Evolutionary conservation across 202 grass and related monocot species (phyloP).

Genomic region (Alloteropsis angusta): DNA sequence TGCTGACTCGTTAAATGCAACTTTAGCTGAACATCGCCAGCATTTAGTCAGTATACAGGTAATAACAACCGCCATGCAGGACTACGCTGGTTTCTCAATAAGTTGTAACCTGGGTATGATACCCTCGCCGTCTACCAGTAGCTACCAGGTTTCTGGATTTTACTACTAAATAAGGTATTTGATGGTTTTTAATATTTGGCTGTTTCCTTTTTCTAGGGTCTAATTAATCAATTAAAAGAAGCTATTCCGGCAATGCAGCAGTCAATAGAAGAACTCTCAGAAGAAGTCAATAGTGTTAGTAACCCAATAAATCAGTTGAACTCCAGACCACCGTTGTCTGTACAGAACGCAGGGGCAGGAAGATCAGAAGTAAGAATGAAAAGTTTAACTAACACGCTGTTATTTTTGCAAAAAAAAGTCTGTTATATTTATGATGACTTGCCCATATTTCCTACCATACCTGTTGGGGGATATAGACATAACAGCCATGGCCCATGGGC

Average conservation of each 20-base stretch:
- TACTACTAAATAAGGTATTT: constrained; percentile 9
- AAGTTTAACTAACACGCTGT: background rate
- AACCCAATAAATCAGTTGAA: constrained; percentile 50
- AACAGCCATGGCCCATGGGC: background rate
- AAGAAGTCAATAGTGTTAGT: constrained; percentile 62
- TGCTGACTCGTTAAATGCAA: constrained; percentile 78
- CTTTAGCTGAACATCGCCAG: constrained; percentile 93
- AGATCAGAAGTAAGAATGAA: constrained; percentile 44
- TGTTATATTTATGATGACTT: no score
- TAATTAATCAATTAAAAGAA: constrained; percentile 98
- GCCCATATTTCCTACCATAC: background rate
- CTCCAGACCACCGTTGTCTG: constrained; percentile 28
- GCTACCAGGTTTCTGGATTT: constrained; percentile 5
- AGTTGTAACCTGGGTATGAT: background rate
- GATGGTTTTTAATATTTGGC: constrained; percentile 30
- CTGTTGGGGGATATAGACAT: background rate
- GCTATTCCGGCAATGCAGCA: constrained; percentile 86
- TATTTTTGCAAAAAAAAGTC: no score
- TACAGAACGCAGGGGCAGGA: constrained; percentile 31
- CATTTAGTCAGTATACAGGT: constrained; percentile 99
- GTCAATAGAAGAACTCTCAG: constrained; percentile 81
- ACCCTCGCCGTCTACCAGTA: background rate
- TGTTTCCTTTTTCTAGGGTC: constrained; percentile 50
- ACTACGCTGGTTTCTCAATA: background rate
- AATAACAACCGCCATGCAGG: constrained; percentile 16